Conservation (phyloP, 2,329 filamentous ascomycete species). For the Fusarium equiseti region DNA sequence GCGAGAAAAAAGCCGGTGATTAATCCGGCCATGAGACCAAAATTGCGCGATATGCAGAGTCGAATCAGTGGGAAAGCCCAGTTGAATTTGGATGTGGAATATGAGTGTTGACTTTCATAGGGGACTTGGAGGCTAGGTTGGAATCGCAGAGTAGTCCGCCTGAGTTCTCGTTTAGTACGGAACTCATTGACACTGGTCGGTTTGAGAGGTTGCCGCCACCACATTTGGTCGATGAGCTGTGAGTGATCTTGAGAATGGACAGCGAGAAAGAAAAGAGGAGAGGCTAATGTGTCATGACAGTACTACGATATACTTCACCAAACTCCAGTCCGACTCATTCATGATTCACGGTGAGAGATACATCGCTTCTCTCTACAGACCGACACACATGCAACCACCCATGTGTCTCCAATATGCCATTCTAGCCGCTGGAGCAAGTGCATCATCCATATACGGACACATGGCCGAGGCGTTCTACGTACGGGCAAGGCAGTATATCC, state of each 20-base stretch:
- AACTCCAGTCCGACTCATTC: constrained; percentile 76
- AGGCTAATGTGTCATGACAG: too few species aligned
- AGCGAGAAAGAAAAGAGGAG: too few species aligned
- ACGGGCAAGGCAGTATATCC: constrained; percentile 82
- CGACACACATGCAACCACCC: constrained; percentile 80
- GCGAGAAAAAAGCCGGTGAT: constrained; percentile 24
- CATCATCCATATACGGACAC: constrained; percentile 74
- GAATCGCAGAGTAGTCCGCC: constrained; percentile 17
- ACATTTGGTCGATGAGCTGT: constrained; percentile 34
- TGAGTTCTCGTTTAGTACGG: constrained; percentile 3
- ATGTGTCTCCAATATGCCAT: constrained; percentile 85
- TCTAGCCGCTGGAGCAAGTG: constrained; percentile 78
- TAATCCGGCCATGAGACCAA: constrained; percentile 20
- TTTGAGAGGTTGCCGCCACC: constrained; percentile 34
- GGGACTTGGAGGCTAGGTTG: constrained; percentile 54
- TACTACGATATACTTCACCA: constrained; percentile 72
- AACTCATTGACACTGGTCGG: constrained; percentile 35
- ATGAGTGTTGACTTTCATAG: not conserved
- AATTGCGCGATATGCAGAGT: constrained; percentile 30
- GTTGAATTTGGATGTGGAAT: rapidly evolving
- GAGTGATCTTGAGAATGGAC: not conserved
- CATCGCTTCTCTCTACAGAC: constrained; percentile 74
- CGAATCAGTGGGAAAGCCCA: constrained; percentile 18
- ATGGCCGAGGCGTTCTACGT: constrained; percentile 82
- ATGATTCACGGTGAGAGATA: constrained; percentile 82